These are phyloP conservation scores for Saturnispora quitensis DNA, from an alignment of 805 yeast genomes.

Conservation along the genomic window DNA sequence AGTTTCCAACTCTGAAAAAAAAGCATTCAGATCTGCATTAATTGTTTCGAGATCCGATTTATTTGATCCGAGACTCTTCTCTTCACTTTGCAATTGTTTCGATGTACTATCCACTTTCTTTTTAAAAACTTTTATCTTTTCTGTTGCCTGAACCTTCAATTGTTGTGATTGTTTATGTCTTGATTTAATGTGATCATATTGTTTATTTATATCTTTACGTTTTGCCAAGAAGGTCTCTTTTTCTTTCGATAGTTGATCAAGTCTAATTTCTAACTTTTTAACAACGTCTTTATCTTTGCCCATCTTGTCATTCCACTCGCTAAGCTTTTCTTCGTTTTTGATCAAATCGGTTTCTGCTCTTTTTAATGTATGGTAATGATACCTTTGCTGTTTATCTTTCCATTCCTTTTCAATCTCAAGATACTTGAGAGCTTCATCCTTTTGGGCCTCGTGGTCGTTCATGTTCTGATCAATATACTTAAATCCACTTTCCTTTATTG, in stretches of 20 bases:
- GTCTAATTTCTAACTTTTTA: constrained; percentile 32
- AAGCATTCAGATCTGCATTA: constrained; percentile 35
- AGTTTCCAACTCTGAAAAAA: constrained; percentile 34
- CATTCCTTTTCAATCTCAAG: constrained; percentile 56
- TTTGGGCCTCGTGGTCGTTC: constrained; percentile 45
- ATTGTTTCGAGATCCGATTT: constrained; percentile 38
- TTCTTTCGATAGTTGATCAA: constrained; percentile 20
- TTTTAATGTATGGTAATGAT: constrained; percentile 42
- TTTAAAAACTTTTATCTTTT: constrained; percentile 58
- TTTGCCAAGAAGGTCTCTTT: constrained; percentile 28
- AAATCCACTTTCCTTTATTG: constrained; percentile 72
- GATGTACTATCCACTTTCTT: constrained; percentile 50
- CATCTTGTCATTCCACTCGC: constrained; percentile 7
- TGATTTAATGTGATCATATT: constrained; percentile 23
- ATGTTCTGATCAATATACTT: constrained; percentile 74
- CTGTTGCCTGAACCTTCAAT: constrained; percentile 62
- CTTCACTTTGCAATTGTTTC: constrained; percentile 43
- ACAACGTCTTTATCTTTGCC: constrained; percentile 5
- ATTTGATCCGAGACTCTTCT: constrained; percentile 35
- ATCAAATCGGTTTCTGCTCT: constrained; percentile 33
- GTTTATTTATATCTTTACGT: constrained; percentile 16
- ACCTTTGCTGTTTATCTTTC: constrained; percentile 41
- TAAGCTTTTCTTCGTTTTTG: constrained; percentile 24
- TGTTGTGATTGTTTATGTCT: constrained; percentile 40
- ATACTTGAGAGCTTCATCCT: constrained; percentile 60